phyloP scores from a whole-genome alignment of 257 asterid species.

The Capsicum baccatum region DNA sequence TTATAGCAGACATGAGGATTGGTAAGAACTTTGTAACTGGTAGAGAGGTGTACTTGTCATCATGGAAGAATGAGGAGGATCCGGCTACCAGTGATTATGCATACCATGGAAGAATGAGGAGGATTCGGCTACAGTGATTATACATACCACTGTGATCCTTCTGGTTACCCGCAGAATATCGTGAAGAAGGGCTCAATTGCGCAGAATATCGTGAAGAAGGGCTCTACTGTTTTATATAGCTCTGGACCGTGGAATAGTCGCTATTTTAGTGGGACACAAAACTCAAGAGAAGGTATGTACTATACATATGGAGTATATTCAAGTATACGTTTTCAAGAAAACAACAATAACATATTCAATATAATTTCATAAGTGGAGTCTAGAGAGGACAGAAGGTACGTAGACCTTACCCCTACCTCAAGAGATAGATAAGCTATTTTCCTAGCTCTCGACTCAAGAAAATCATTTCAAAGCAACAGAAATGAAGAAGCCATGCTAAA shows the following conservation, averaged over 20 bases:
- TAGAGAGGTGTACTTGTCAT: conserved; percentile 33
- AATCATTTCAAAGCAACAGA: too few relatives aligned
- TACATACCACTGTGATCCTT: conserved; percentile 27
- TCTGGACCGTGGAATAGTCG: conserved; percentile 48
- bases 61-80: conserved; percentile 31
- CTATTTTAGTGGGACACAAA: conserved; percentile 33
- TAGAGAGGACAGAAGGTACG: too few relatives aligned
- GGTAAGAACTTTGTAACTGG: conserved; percentile 26
- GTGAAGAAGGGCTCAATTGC: too few relatives aligned
- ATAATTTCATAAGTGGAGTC: too few relatives aligned
- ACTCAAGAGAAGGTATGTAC: conserved; percentile 16
- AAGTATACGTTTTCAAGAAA: not conserved
- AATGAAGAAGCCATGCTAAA: too few relatives aligned
- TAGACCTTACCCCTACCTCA: too few relatives aligned
- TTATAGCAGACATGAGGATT: conserved; percentile 34
- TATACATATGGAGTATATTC: conserved; percentile 28
- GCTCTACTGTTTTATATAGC: conserved; percentile 14
- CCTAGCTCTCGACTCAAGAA: too few relatives aligned
- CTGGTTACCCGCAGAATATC: conserved; percentile 33
- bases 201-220: conserved; percentile 28
- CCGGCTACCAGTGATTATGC: too few relatives aligned
- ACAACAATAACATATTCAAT: too few relatives aligned
- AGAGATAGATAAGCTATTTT: too few relatives aligned
- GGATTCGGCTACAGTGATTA: conserved; percentile 50
- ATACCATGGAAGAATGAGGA: conserved; percentile 33